These are phyloP conservation scores for Coriaria nepalensis DNA, from an alignment of 306 rosid genomes.

Conservation along the genomic window DNA sequence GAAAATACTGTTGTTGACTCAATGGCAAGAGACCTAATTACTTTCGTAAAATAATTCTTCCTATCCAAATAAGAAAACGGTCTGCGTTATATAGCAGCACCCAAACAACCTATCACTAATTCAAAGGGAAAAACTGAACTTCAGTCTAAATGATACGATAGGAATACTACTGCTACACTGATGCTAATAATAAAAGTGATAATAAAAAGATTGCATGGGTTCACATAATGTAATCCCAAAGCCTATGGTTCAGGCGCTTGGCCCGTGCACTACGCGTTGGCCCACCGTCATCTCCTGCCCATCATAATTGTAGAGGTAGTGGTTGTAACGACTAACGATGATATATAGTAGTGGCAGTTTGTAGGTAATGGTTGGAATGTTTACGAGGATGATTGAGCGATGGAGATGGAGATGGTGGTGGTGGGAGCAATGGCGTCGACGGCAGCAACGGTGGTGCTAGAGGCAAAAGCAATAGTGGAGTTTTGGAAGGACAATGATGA, in stretches of 20 bases:
- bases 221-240: neutral
- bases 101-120: neutral
- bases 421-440: too few species aligned
- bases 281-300: neutral
- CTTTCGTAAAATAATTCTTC: neutral
- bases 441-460: too few species aligned
- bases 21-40: neutral
- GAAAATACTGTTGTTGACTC: too few species aligned
- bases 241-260: neutral
- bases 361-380: neutral
- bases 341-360: too few species aligned
- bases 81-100: neutral
- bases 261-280: neutral
- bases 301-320: neutral
- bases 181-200: neutral
- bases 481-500: too few species aligned
- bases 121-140: too few species aligned
- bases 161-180: neutral
- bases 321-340: constrained; percentile 2
- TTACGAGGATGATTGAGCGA: too few species aligned
- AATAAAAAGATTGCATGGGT: neutral
- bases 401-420: too few species aligned
- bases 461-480: too few species aligned
- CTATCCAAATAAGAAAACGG: neutral
- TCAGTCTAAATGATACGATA: neutral